Percentiles rank a stretch among this genome's conserved stretches.
Evolutionary conservation across 2,329 filamentous ascomycete species (phyloP).

Genomic region (Colletotrichum spinosum): DNA sequence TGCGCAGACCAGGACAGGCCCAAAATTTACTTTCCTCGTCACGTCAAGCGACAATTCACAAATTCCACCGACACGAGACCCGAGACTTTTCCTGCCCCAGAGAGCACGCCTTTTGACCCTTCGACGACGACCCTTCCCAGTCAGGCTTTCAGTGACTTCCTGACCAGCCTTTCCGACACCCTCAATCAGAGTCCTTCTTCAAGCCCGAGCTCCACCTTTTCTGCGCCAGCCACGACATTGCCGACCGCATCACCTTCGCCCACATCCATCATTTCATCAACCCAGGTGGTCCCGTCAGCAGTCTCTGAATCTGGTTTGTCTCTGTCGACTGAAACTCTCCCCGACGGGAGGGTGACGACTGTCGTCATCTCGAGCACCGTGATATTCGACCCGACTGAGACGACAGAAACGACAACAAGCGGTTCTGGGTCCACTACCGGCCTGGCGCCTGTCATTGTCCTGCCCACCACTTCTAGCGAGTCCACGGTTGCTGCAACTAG

Average conservation of each 20-base stretch:
- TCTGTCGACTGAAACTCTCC: conserved; percentile 36
- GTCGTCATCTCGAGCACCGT: conserved; percentile 44
- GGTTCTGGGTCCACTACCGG: conserved; percentile 25
- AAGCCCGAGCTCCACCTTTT: conserved; percentile 21
- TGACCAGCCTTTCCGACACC: conserved; percentile 38
- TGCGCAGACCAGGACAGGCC: conserved; percentile 58
- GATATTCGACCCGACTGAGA: conserved; percentile 30
- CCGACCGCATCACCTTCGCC: conserved; percentile 14
- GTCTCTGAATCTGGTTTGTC: conserved; percentile 22
- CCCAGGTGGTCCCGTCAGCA: conserved; percentile 15
- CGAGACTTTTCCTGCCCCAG: conserved; percentile 41
- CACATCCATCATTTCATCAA: conserved; percentile 12
- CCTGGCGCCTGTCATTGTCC: conserved; percentile 34
- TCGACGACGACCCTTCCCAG: conserved; percentile 5
- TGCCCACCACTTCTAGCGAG: conserved; percentile 35
- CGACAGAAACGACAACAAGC: conserved; percentile 32
- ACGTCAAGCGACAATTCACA: conserved; percentile 63
- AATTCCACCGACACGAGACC: conserved; percentile 55
- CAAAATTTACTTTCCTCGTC: conserved; percentile 68
- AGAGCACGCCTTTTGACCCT: conserved; percentile 40
- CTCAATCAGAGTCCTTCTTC: conserved; percentile 27
- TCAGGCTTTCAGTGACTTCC: conserved; percentile 28
- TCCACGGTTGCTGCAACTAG: conserved; percentile 3
- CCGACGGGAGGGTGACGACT: conserved; percentile 41
- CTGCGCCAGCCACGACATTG: neutral